Conservation (phyloP, 345 rosid genomes). For the Citrus sp. region DNA sequence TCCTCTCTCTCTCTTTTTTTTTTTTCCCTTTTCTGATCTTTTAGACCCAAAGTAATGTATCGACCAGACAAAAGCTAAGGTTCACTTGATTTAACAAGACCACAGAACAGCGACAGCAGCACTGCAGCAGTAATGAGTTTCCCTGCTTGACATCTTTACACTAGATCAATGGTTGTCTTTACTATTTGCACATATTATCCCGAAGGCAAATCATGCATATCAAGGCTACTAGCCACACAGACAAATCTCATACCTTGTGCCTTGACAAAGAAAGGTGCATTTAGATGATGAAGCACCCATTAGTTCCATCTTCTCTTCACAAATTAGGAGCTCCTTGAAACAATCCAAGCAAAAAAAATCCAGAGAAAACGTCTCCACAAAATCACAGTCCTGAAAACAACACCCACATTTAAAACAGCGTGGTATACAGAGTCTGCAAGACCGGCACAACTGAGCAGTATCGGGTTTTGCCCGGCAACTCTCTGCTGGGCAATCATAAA, state of each 20-base stretch:
- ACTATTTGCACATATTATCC: neutral
- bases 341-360: slow-evolving; percentile 74
- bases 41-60: neutral
- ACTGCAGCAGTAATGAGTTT: neutral
- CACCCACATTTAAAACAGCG: slow-evolving; percentile 84
- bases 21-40: neutral
- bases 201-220: neutral
- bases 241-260: slow-evolving; percentile 21
- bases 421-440: slow-evolving; percentile 72
- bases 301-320: slow-evolving; percentile 24
- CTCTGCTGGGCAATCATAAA: slow-evolving; percentile 88
- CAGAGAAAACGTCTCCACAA: slow-evolving; percentile 81
- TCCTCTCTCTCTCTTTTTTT: neutral
- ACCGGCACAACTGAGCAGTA: slow-evolving; percentile 57
- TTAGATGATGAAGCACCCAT: slow-evolving; percentile 19
- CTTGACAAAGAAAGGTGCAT: slow-evolving; percentile 9
- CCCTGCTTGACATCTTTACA: neutral
- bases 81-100: too few relatives aligned
- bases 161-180: neutral
- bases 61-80: neutral
- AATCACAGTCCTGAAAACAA: slow-evolving; percentile 75
- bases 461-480: slow-evolving; percentile 53
- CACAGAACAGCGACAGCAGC: neutral
- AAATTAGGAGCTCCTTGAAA: slow-evolving; percentile 28
- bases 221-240: slow-evolving; percentile 19